Conservation (phyloP, 2,329 filamentous ascomycete genomes). For the Epichloe bromicola region DNA sequence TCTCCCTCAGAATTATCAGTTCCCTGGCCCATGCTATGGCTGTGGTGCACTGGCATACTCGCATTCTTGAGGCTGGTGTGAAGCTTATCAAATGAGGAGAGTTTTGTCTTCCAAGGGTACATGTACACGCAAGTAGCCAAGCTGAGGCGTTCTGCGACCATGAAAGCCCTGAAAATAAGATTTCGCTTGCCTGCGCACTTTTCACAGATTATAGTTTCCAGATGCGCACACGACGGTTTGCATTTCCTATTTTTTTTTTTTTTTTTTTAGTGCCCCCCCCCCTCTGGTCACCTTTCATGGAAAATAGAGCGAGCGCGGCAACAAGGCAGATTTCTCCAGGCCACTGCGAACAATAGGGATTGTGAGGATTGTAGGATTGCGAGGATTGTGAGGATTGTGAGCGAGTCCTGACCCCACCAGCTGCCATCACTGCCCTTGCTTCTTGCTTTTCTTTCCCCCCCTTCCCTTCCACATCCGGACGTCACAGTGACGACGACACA, state of each 20-base stretch:
- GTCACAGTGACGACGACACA: background rate
- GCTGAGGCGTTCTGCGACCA: background rate
- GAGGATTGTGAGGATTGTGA: too few species aligned
- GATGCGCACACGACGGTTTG: too few species aligned
- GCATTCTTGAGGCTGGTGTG: too few species aligned
- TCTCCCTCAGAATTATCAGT: too few species aligned
- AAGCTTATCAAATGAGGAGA: background rate
- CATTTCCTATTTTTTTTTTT: too few species aligned
- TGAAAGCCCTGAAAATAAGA: background rate
- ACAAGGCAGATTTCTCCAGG: background rate
- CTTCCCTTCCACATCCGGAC: background rate
- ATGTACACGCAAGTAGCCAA: background rate
- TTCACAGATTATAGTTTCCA: background rate
- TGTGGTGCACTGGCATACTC: too few species aligned
- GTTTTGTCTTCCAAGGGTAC: background rate
- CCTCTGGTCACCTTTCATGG: too few species aligned
- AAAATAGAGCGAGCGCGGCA: too few species aligned
- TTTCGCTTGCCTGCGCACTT: background rate
- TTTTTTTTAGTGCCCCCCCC: too few species aligned
- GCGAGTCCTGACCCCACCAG: background rate
- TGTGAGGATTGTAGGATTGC: background rate
- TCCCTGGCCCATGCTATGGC: too few species aligned
- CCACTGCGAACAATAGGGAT: background rate
- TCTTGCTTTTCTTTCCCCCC: background rate
- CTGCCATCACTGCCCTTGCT: background rate